Conservation (phyloP, 331 rosid genomes). For the Rosa hybrid region DNA sequence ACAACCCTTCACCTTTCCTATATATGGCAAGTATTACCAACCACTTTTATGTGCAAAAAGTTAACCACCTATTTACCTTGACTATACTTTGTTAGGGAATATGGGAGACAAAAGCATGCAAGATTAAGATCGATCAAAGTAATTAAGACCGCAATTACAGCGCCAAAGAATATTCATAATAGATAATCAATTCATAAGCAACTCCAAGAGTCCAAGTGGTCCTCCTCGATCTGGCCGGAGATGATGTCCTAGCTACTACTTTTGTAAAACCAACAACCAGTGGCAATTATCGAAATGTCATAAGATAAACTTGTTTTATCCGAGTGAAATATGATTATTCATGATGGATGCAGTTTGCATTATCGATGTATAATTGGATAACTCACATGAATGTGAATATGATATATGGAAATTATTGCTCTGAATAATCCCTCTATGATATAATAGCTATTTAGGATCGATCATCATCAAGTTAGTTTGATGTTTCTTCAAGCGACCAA, state of each 20-base stretch:
- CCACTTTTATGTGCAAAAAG: not conserved
- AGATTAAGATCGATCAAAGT: not conserved
- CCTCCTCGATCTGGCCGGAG: not conserved
- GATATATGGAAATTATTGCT: too few relatives aligned
- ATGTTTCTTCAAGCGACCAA: too few relatives aligned
- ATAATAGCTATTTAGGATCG: too few relatives aligned
- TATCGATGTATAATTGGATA: not conserved
- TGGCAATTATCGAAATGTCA: too few relatives aligned
- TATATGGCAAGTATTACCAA: not conserved
- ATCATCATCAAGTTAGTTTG: not conserved
- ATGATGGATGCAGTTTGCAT: not conserved
- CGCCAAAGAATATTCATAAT: not conserved
- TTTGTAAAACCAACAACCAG: slow-evolving; percentile 8
- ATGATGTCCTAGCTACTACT: too few relatives aligned
- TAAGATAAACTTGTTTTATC: not conserved
- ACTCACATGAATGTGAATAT: not conserved
- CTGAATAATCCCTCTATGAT: too few relatives aligned
- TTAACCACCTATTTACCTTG: not conserved
- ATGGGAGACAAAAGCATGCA: not conserved
- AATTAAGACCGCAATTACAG: not conserved
- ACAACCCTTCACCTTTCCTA: too few relatives aligned
- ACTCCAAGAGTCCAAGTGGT: not conserved
- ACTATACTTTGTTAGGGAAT: not conserved
- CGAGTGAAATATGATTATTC: not conserved
- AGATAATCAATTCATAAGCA: not conserved